Base-by-base conservation (phyloP, 169 alveolate species). In the Ichthyophthirius multifiliis region DNA sequence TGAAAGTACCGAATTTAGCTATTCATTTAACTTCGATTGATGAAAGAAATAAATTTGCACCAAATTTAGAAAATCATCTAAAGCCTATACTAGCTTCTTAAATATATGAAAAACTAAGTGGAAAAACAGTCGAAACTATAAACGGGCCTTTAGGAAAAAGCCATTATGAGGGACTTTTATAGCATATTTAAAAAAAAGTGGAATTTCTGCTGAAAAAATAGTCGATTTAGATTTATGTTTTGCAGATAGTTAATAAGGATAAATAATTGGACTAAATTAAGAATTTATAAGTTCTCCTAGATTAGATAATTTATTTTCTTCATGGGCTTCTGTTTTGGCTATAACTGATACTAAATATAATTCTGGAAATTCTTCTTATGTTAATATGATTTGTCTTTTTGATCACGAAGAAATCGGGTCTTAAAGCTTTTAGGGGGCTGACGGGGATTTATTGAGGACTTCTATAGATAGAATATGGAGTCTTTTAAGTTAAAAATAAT, bases 321-420 rank as follows among this genome's bases (percentile, higher is more conserved):
- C 97, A n/a, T 93, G 93, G 78, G 92, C 97, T 5, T 96, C 98
- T 12, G 86, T 96, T 20, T 83, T 88, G 74, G 96, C 98, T 27
- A 84, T 97, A 46, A 83, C 90, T 30, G 87, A 90, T 37, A 83
- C 90, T 35, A 91, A 90, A 23, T 89, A 84, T 46, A n/a, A 47
- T 12, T 34, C 64, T 31, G 84, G 32, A 35, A 85, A 82, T 41
- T 83, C 88, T 73, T 75, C 87, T 44, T 89, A 83, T 35, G 88
- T 93, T 35, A 90, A 91, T 74, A 73, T 93, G 82, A 83, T 91
- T 37, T 82, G 90, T 55, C 85, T 97, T 5, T 97, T 95, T 83
- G 99, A 98, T 88, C 98, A 97, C 81, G 99, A 98, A 84, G 99
- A 96, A 94, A 86, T 94, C 0, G 99, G 99, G n/a, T 89, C 97